Evolutionary conservation across 164 flowering plant species (phyloP).

Genomic region (Echeveria elegans): DNA sequence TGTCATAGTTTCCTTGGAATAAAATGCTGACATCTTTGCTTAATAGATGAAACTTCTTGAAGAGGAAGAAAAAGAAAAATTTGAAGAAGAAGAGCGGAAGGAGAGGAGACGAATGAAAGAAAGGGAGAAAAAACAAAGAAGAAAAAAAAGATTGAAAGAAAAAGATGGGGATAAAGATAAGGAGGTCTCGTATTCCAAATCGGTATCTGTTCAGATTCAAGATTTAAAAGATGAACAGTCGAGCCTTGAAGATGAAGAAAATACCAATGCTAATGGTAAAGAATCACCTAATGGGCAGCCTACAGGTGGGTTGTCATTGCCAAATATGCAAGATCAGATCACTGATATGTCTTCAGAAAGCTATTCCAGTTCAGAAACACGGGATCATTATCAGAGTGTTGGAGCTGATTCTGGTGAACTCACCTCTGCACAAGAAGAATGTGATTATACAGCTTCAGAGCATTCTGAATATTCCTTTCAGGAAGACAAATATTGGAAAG

Average conservation of each 20-base stretch:
- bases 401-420: slow-evolving; percentile 30
- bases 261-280: slow-evolving; percentile 18
- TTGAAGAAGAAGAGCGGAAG: slow-evolving; percentile 88
- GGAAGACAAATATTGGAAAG: slow-evolving; percentile 38
- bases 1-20: not conserved
- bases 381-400: slow-evolving; percentile 23
- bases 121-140: slow-evolving; percentile 84
- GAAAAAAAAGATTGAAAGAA: slow-evolving; percentile 81
- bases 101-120: slow-evolving; percentile 82
- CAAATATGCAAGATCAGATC: slow-evolving; percentile 25
- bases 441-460: slow-evolving; percentile 32
- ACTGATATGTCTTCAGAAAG: slow-evolving; percentile 26
- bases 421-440: slow-evolving; percentile 25
- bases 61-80: slow-evolving; percentile 97
- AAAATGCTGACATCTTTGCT: slow-evolving; percentile 12
- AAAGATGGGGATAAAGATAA: slow-evolving; percentile 58
- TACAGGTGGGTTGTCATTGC: slow-evolving; percentile 34
- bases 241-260: slow-evolving; percentile 32
- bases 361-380: slow-evolving; percentile 17
- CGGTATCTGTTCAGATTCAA: slow-evolving; percentile 20
- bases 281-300: slow-evolving; percentile 39
- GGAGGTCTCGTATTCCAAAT: slow-evolving; percentile 21
- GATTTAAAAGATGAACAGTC: slow-evolving; percentile 27
- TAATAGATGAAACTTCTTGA: slow-evolving; percentile 88
- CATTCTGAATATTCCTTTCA: slow-evolving; percentile 41